These are phyloP conservation scores for Reutealis trisperma DNA, from an alignment of 345 rosid species.

Conservation along the genomic window DNA sequence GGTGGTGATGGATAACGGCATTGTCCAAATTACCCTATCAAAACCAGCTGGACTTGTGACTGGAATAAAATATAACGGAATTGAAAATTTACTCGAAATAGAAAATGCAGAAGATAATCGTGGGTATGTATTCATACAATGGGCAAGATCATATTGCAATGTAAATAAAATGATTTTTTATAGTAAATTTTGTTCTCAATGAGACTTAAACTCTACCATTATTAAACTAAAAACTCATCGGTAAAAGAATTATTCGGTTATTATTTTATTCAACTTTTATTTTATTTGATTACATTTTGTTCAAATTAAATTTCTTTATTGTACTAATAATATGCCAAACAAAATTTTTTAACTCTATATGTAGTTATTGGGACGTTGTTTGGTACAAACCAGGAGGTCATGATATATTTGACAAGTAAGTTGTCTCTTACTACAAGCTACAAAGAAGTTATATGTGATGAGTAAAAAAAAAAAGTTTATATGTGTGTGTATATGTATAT, in stretches of 20 bases:
- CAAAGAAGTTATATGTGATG: too few species aligned
- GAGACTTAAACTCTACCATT: too few species aligned
- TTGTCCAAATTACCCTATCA: too few species aligned
- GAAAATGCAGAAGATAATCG: slow-evolving; percentile 1
- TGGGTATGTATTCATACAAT: slow-evolving; percentile 11
- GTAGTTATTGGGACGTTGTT: slow-evolving; percentile 28
- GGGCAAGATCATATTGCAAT: too few species aligned
- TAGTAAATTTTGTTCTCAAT: too few species aligned
- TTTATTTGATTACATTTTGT: too few species aligned
- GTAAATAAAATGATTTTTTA: too few species aligned
- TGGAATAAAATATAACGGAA: slow-evolving; percentile 17
- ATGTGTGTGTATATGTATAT: too few species aligned
- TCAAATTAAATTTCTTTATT: neutral
- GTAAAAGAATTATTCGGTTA: too few species aligned
- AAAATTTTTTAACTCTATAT: neutral
- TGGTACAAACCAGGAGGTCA: slow-evolving; percentile 18
- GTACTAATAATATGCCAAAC: neutral
- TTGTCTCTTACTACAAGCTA: neutral
- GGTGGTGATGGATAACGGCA: too few species aligned
- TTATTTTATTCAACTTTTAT: neutral
- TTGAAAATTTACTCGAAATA: slow-evolving; percentile 21
- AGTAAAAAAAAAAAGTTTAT: too few species aligned
- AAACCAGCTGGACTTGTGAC: slow-evolving; percentile 18
- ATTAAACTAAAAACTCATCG: too few species aligned
- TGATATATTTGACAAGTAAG: slow-evolving; percentile 12